Evolutionary conservation across 345 rosid species (phyloP), one percentile per base, ranked within the genome.

Genomic region (Syzygium oleosum): DNA sequence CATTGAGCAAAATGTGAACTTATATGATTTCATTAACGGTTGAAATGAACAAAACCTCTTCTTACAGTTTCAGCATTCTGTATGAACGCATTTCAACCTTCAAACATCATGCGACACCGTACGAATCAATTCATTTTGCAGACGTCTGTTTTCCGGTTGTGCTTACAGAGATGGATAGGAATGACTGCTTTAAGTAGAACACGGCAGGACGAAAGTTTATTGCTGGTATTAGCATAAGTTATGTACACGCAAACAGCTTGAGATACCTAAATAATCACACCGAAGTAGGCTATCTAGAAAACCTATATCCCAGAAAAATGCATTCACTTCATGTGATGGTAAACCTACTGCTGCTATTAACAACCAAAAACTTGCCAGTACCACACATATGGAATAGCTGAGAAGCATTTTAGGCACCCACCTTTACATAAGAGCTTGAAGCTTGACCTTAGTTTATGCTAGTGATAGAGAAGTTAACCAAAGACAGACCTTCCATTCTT

Each of bases 401-500:
- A 73, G 49, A 22, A 73, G 80, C 80, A 9, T 34, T 34, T 73
- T 73, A 34, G 19, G 80, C 46, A 73, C 49, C 80, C 49, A 9
- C 49, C 38, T 73, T 73, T 73, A 34, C 46, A 73, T 34, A 19
- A 73, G 25, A 73, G 49, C 25, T 73, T 73, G 7, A 34, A 17
- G 80, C 80, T 73, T 41, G 4, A 73, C 63, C 85, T 84, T 53
- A 52, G 55, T 38, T 25, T 31, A 51, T 84, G 86, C 46, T 52
- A 52, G 41, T 53, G 25, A n/a, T 21, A 84, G 41, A n/a, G 78
- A 86, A 56, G 22, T 51, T 29, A 63, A 65, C 56, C 27, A 68
- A 54, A 87, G 27, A 52, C 56, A 25, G 87, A 65, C 79, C 87
- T 90, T 88, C 85, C 77, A 22, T 84, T 88, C 86, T 88, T 87